Evolutionary conservation across 2,329 filamentous ascomycete species (phyloP).

Genomic region (Exophiala spinifera): DNA sequence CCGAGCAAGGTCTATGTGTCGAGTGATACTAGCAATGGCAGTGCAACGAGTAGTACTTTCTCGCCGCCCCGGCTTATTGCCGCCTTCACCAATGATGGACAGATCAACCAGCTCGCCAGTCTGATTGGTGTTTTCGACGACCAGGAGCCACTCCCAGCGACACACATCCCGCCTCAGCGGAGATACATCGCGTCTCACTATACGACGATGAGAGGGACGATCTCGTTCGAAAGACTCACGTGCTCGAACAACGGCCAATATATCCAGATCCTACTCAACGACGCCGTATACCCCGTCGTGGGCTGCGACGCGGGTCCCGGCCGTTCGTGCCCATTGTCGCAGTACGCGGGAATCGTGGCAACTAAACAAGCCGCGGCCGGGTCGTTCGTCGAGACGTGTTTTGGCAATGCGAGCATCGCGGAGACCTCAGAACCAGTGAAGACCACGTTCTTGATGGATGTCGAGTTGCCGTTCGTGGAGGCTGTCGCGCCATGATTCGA

Average conservation of each 20-base stretch:
- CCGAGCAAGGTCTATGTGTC: constrained; percentile 50
- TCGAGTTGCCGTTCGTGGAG: constrained; percentile 1
- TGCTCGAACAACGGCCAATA: constrained; percentile 50
- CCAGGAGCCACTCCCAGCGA: constrained; percentile 49
- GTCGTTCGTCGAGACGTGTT: constrained; percentile 44
- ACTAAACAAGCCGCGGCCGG: constrained; percentile 50
- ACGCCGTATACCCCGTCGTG: constrained; percentile 55
- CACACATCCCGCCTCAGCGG: constrained; percentile 45
- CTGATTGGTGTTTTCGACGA: constrained; percentile 61
- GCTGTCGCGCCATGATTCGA: not conserved
- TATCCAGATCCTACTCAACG: constrained; percentile 59
- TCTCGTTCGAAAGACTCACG: constrained; percentile 61
- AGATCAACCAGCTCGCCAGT: constrained; percentile 60
- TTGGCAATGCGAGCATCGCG: constrained; percentile 32
- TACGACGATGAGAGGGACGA: constrained; percentile 62
- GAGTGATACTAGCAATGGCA: constrained; percentile 40
- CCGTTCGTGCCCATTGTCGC: constrained; percentile 48
- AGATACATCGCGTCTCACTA: constrained; percentile 55
- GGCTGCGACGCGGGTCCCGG: constrained; percentile 52
- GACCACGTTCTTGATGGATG: constrained; percentile 4
- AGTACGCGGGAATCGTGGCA: constrained; percentile 48
- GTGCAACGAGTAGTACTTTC: constrained; percentile 35
- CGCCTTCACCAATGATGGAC: constrained; percentile 64
- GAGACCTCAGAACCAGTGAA: not conserved
- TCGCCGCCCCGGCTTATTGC: constrained; percentile 50